These are phyloP conservation scores for Pleochaeta shiraiana DNA, from an alignment of 2,329 filamentous ascomycete species.

Conservation along the genomic window DNA sequence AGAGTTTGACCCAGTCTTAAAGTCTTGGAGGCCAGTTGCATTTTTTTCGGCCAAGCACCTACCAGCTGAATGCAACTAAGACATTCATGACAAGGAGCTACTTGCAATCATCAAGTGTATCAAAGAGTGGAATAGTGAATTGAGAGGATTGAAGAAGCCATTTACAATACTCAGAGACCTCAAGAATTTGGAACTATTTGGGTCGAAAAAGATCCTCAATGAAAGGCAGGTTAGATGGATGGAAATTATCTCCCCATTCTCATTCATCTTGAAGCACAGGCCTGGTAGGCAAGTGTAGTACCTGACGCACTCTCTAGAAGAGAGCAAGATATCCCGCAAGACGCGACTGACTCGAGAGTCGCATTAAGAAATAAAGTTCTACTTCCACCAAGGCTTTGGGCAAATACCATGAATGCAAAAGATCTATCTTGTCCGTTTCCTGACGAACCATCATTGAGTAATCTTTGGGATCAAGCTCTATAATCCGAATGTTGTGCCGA, in stretches of 20 bases:
- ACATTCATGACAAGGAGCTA: not conserved
- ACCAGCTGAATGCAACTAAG: not conserved
- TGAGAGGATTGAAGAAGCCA: not conserved
- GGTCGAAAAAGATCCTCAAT: not conserved
- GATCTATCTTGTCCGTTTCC: not conserved
- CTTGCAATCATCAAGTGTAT: not conserved
- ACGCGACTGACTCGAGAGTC: too few species aligned
- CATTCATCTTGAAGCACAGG: not conserved
- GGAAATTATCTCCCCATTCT: not conserved
- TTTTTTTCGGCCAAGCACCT: not conserved
- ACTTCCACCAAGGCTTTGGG: not conserved
- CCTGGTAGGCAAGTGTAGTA: not conserved
- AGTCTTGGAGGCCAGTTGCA: not conserved
- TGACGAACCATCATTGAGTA: not conserved
- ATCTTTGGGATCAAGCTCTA: not conserved
- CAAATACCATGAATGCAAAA: not conserved
- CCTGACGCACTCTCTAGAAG: not conserved
- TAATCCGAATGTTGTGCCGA: not conserved
- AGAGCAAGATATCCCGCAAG: too few species aligned
- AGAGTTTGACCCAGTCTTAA: not conserved
- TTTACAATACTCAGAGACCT: not conserved
- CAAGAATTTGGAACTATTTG: not conserved
- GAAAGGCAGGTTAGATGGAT: not conserved
- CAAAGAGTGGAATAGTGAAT: constrained; percentile 2
- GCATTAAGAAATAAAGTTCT: too few species aligned